Evolutionary conservation across 352 stramenopile species (phyloP).

Genomic region (Phytopythium vexans): DNA sequence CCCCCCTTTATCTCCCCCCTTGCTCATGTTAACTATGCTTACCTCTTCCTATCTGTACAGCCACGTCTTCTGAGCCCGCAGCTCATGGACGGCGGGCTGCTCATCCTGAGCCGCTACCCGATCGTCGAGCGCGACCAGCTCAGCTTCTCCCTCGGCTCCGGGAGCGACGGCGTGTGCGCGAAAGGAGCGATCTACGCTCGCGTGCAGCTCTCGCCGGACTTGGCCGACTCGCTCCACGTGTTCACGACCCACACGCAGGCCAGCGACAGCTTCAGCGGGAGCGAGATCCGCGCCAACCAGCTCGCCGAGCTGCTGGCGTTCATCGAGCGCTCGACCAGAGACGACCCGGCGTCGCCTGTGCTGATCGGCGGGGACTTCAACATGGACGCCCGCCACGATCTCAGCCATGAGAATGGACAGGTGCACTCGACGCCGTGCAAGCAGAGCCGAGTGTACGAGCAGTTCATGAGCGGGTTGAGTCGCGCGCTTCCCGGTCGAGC

Average conservation of each 20-base stretch:
- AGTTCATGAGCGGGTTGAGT: slow-evolving; percentile 48
- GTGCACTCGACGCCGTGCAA: slow-evolving; percentile 17
- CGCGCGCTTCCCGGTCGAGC: slow-evolving; percentile 31
- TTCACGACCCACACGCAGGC: slow-evolving; percentile 86
- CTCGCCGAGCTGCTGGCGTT: slow-evolving; percentile 66
- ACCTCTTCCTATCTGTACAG: slow-evolving; percentile 1
- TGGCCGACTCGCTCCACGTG: slow-evolving; percentile 72
- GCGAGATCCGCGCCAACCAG: slow-evolving; percentile 53
- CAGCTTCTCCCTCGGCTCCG: slow-evolving; percentile 49
- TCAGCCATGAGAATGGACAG: slow-evolving; percentile 37
- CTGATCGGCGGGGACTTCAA: slow-evolving; percentile 83
- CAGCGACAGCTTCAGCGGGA: slow-evolving; percentile 43
- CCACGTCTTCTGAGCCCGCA: slow-evolving; percentile 41
- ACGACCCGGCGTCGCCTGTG: slow-evolving; percentile 50
- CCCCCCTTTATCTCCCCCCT: background rate
- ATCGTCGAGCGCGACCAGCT: slow-evolving; percentile 70
- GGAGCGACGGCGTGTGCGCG: slow-evolving; percentile 66
- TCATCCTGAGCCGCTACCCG: slow-evolving; percentile 82
- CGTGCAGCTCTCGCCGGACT: slow-evolving; percentile 65
- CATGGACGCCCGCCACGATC: slow-evolving; percentile 70
- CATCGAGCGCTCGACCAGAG: slow-evolving; percentile 26
- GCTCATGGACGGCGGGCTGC: slow-evolving; percentile 70
- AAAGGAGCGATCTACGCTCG: slow-evolving; percentile 79
- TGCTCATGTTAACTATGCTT: background rate
- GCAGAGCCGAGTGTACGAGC: slow-evolving; percentile 62